Evolutionary conservation across 176 grass and related monocot genomes (phyloP), one percentile per base, ranked within the genome.

Genomic region (Triticum turgidum): DNA sequence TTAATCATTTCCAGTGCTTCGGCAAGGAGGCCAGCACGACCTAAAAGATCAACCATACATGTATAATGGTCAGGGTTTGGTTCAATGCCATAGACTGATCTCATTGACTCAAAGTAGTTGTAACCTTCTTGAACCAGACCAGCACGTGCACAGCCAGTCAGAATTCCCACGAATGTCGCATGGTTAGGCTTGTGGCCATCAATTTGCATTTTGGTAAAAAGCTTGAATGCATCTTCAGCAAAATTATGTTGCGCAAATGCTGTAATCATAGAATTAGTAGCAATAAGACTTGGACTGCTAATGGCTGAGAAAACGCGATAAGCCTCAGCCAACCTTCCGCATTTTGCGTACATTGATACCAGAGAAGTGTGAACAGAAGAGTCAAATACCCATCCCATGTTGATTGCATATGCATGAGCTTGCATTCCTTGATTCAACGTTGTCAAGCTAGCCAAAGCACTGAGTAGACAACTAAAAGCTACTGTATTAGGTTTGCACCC

Each of bases 271-370:
- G 90, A 88, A 76, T 92, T 92, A 65, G 79, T 73, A 11, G 88
- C 87, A 38, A 91, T 11, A 71, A 95, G 76, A 33, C 78, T 91
- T 82, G 88, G 86, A 58, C 86, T 81, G 65, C 29, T 78, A 54
- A 91, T 80, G 32, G 65, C 47, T 76, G 78, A 82, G 88, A 92
- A 95, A 44, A 90, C 63, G 80, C 11, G 39, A 87, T 85, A 39
- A 33, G 93, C 93, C 80, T 90, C 90, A 70, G 25, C 27, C 81
- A 95, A 71, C 47, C 79, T 91, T 82, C 90, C 90, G 49, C 88
- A 92, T 66, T 95, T 92, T 87, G 93, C 90, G 64, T 95, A 95
- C 93, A 95, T 89, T 14, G 93, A 89, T 14, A 95, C 86, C 83
- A 95, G 84, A 75, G 90, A 92, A 64, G 86, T 88, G 45, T 92